phyloP scores from a whole-genome alignment of 192 early-diverging fungal genomes.

The Gigaspora rosea region DNA sequence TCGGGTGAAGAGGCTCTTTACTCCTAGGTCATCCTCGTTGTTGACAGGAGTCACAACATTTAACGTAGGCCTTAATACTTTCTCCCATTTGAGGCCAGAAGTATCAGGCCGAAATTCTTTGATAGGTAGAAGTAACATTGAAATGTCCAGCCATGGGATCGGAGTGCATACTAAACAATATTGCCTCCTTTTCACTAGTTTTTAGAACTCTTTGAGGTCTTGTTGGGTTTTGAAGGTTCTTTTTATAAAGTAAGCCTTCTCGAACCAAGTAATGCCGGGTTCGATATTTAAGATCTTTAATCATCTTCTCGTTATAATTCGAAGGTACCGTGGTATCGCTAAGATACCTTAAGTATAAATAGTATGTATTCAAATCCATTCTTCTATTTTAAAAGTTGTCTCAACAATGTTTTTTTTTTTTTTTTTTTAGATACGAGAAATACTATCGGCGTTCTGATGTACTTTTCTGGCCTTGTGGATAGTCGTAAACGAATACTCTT shows the following conservation, averaged over 20 bases:
- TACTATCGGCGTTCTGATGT: too few species aligned
- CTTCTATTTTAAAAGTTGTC: too few species aligned
- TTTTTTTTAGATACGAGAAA: too few species aligned
- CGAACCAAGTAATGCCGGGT: background rate
- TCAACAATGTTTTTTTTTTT: too few species aligned
- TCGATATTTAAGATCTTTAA: background rate
- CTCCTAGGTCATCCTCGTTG: background rate
- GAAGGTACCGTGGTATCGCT: too few species aligned
- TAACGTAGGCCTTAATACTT: background rate
- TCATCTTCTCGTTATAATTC: too few species aligned
- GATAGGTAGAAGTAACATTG: background rate
- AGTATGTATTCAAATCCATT: too few species aligned
- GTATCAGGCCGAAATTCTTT: background rate
- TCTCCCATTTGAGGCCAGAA: background rate
- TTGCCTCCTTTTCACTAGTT: background rate
- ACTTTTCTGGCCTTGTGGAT: too few species aligned
- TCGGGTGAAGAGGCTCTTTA: background rate
- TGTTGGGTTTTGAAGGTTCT: background rate
- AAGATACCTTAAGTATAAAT: too few species aligned
- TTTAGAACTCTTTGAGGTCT: background rate
- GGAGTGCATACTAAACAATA: background rate
- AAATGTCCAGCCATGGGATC: background rate
- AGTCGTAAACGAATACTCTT: background rate
- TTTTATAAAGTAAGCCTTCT: background rate
- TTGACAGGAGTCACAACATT: background rate